Evolutionary conservation across 345 rosid species (phyloP), one percentile per base, ranked within the genome.

Genomic region (Aegle marmelos): DNA sequence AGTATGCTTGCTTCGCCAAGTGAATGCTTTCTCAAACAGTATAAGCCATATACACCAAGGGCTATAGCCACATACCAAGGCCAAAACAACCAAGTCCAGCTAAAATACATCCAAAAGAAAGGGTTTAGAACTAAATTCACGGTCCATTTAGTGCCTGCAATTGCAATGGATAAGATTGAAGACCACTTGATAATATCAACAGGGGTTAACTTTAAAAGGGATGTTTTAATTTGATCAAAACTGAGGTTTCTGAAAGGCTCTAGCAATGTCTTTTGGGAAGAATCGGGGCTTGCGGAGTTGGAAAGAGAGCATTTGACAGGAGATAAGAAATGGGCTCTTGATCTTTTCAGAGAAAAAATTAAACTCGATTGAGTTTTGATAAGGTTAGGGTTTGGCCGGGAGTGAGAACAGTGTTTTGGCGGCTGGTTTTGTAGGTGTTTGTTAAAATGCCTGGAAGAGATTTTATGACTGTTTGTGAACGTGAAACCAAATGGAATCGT

Each of bases 31-130:
- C 86, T 83, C 24, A 89, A 86, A 83, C 94, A 87, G 84, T 87
- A 89, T 0, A 88, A 25, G 11, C 97, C 98, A 39, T 89, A 90
- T 75, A 79, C 63, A 6, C 89, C 97, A 56, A 90, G 78, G 5
- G 84, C 84, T n/a, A 88, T 6, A 68, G 94, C 97, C 77, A 88
- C 86, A 63, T 81, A 80, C 98, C 96, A 93, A 24, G 98, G 99
- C 99, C 98, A 92, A 85, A 95, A 92, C 83, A 93, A 61, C 98
- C 94, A 93, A 62, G 89, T 87, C 97, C 97, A 91, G 94, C 94
- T 92, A 77, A 93, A 92, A 85, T 93, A 91, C 93, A 90, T 86
- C 96, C 96, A 93, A 81, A 93, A 92, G 82, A 93, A 93, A 3
- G 98, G 98, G 78, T 86, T 86, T 27, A 91, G 76, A 24, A 79